Evolutionary conservation across 257 asterid species (phyloP).

Genomic region (Eucommia ulmoides): DNA sequence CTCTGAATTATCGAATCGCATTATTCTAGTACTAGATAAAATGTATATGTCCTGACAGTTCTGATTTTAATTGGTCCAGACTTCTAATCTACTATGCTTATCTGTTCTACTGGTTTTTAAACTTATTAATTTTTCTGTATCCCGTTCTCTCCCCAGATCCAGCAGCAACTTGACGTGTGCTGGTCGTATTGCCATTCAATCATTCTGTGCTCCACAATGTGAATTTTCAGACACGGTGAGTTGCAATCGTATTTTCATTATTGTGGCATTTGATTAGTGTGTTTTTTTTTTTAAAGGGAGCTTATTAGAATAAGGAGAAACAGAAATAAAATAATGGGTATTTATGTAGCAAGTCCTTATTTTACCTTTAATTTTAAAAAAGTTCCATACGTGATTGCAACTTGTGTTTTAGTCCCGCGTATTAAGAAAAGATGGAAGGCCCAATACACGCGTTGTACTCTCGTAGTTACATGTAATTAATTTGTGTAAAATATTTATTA

Average conservation of each 20-base stretch:
- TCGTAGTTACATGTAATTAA: too few species aligned
- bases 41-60: neutral
- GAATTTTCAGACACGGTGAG: constrained; percentile 63
- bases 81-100: neutral
- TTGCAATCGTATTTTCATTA: neutral
- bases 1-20: too few species aligned
- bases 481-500: too few species aligned
- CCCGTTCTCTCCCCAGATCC: constrained; percentile 29
- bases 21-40: too few species aligned
- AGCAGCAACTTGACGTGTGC: constrained; percentile 36
- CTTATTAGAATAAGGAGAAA: too few species aligned
- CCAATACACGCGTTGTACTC: too few species aligned
- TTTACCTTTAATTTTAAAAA: too few species aligned
- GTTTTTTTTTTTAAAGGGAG: constrained; percentile 4
- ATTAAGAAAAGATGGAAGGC: too few species aligned
- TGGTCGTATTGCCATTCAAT: constrained; percentile 79
- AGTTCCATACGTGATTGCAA: too few species aligned
- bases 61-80: neutral
- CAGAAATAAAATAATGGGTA: too few species aligned
- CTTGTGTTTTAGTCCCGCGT: too few species aligned
- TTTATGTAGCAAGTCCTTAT: too few species aligned
- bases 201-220: constrained; percentile 84
- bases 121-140: constrained; percentile 1
- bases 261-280: neutral
- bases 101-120: neutral